These are phyloP conservation scores for Adansonia digitata DNA, from an alignment of 345 rosid species.

Conservation along the genomic window DNA sequence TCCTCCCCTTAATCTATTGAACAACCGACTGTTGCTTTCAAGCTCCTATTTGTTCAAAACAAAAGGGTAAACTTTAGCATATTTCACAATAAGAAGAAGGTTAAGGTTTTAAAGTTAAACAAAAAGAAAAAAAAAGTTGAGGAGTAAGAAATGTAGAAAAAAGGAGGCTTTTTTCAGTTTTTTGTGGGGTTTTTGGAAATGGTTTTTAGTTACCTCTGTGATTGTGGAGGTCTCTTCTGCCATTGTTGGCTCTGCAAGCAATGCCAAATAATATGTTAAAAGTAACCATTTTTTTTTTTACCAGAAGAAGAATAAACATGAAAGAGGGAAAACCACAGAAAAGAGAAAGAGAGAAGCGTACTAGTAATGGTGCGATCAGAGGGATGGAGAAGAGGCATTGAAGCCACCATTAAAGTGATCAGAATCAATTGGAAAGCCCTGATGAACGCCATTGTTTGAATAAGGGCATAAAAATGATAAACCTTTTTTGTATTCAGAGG, in stretches of 20 bases:
- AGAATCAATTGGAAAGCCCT: constrained; percentile 12
- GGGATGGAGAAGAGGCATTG: constrained; percentile 17
- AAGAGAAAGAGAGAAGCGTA: constrained; percentile 5
- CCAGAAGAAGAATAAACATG: not conserved
- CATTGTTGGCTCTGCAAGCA: constrained; percentile 8
- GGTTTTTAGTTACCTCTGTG: constrained; percentile 11
- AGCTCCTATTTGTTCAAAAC: constrained; percentile 17
- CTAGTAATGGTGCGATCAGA: constrained; percentile 22
- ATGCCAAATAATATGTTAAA: constrained; percentile 17
- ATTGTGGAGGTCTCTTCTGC: constrained; percentile 1
- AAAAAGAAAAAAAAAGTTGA: too few species aligned
- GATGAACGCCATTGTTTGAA: constrained; percentile 16
- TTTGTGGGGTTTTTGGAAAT: not conserved
- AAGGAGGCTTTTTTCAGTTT: not conserved
- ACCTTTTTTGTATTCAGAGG: not conserved
- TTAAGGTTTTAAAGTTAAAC: not conserved
- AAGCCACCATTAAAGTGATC: constrained; percentile 18
- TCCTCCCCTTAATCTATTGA: constrained; percentile 1
- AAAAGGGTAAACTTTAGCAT: not conserved
- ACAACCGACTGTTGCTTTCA: not conserved
- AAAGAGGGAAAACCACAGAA: not conserved
- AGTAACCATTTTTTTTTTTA: not conserved
- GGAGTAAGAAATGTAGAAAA: too few species aligned
- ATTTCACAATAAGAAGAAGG: not conserved
- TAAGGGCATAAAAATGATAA: constrained; percentile 1